phyloP scores from a whole-genome alignment of 257 asterid species.

The Plantago major region DNA sequence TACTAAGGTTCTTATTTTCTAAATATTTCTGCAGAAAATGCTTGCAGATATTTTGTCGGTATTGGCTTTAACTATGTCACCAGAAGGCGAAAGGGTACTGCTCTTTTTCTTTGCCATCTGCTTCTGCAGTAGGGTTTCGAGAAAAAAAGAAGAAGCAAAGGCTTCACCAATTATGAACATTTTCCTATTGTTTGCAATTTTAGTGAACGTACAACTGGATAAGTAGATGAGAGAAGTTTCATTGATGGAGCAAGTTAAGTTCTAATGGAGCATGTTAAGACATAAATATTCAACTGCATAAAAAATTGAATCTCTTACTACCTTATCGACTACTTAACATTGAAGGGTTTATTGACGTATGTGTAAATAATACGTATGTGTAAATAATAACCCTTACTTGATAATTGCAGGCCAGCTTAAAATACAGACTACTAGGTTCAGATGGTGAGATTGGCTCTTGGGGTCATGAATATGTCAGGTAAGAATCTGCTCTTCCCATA shows the following conservation, averaged over 20 bases:
- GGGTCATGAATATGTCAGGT: conserved; percentile 99
- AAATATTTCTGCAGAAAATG: conserved; percentile 43
- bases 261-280: too few relatives aligned
- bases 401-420: conserved; percentile 82
- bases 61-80: conserved; percentile 96
- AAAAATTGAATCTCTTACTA: too few relatives aligned
- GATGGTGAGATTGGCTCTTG: conserved; percentile 92
- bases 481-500: conserved; percentile 17
- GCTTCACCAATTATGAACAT: too few relatives aligned
- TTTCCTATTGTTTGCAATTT: too few relatives aligned
- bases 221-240: too few relatives aligned
- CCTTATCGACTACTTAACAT: not conserved
- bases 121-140: too few relatives aligned
- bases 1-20: conserved; percentile 1
- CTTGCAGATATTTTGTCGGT: conserved; percentile 96
- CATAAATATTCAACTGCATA: too few relatives aligned
- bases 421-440: conserved; percentile 83
- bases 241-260: too few relatives aligned
- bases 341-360: not conserved
- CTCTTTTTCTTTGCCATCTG: too few relatives aligned
- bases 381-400: conserved; percentile 11
- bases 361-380: conserved; percentile 3
- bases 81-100: conserved; percentile 90
- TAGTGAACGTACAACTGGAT: too few relatives aligned
- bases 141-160: too few relatives aligned